These are phyloP conservation scores for Phlegmacium glaucopus DNA, from an alignment of 768 basidiomycete genomes.

Conservation along the genomic window DNA sequence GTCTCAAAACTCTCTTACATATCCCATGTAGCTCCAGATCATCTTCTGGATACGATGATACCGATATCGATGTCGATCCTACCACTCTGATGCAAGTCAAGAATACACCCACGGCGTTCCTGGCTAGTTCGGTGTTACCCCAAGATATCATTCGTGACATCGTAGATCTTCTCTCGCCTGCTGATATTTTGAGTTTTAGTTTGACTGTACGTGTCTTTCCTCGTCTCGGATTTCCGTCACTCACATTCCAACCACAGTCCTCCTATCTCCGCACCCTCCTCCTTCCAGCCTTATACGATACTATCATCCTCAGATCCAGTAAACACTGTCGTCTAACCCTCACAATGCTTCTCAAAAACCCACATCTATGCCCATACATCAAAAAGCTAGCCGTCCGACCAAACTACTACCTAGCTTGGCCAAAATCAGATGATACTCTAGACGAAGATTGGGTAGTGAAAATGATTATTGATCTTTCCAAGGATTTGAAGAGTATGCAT, in stretches of 20 bases:
- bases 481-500: conserved; percentile 29
- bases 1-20: conserved; percentile 33
- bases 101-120: conserved; percentile 12
- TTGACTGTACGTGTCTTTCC: conserved; percentile 31
- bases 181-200: conserved; percentile 40
- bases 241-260: conserved; percentile 2
- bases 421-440: conserved; percentile 36
- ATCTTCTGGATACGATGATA: conserved; percentile 19
- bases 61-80: too few species aligned
- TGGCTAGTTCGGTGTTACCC: conserved; percentile 29
- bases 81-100: too few species aligned
- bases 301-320: conserved; percentile 42
- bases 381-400: conserved; percentile 44
- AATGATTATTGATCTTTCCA: conserved; percentile 31
- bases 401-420: conserved; percentile 52
- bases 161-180: conserved; percentile 29
- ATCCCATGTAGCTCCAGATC: conserved; percentile 28
- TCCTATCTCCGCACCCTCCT: conserved; percentile 27
- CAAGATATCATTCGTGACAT: conserved; percentile 39
- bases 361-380: conserved; percentile 36
- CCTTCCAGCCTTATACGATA: conserved; percentile 40
- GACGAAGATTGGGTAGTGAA: conserved; percentile 40
- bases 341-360: conserved; percentile 29
- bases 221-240: conserved; percentile 4
- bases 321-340: conserved; percentile 34